Evolutionary conservation across 768 basidiomycete species (phyloP), one percentile per base, ranked within the genome.

Genomic region (Lactifluus echinatus): DNA sequence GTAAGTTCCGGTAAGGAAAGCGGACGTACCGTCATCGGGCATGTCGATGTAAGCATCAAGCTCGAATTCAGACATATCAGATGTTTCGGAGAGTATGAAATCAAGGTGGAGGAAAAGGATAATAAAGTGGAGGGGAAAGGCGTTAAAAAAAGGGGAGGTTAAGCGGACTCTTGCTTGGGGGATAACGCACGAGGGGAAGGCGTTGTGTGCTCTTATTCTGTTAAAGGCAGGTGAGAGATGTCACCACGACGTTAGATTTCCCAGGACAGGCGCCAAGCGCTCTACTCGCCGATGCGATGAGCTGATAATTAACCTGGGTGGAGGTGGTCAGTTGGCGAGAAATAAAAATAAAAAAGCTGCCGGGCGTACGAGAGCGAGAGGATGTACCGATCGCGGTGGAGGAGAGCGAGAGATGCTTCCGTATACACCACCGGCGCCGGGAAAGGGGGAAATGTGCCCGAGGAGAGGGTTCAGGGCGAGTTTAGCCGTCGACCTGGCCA

Each of bases 191-290:
- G 58, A 59, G 58, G 58, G 48, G 29, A 45, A 50, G 53, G 58
- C 58, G 58, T 59, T 59, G 47, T 31, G 14, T 49, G 42, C 17
- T 59, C 58, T 59, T 59, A 59, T 59, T 50, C 58, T 54, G 26
- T 37, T 26, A 31, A 44, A 50, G 58, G 58, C 34, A 59, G 43
- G 48, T 50, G 26, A 21, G 50, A 34, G 42, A 29, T 54, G 58
- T 59, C 58, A 59, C 58, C 58, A 59, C 58, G 26, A 55, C 53
- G 53, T 59, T 50, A 42, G 47, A 42, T 55, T 44, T 28, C 55
- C 56, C 51, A 50, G 50, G 36, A 36, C 19, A 43, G 56, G 56
- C 56, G 56, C 56, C 28, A 46, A 29, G 34, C 6, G 1, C 8
- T 1, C n/a, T 40, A 19, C 42, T 19, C 44, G 34, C 36, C 36